Conservation (phyloP, 768 basidiomycete genomes). For the Suillus subalutaceus region DNA sequence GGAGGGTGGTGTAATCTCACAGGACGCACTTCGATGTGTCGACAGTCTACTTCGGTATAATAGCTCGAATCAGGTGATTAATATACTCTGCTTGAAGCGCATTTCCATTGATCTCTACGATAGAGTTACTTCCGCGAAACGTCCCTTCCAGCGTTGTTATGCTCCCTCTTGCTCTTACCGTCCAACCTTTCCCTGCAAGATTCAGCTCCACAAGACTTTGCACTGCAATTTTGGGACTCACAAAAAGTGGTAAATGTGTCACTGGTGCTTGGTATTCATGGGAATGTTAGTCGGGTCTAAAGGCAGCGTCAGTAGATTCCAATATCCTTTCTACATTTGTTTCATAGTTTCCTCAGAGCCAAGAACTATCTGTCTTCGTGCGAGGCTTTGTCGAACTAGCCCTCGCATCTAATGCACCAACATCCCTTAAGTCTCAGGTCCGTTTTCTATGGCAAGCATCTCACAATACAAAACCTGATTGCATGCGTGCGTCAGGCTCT, state of each 20-base stretch:
- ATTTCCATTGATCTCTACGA: conserved; percentile 19
- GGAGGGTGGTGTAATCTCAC: conserved; percentile 85
- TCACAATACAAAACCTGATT: conserved; percentile 19
- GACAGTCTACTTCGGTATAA: conserved; percentile 91
- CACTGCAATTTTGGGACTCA: conserved; percentile 94
- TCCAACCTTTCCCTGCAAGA: conserved; percentile 59
- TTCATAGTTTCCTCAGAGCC: conserved; percentile 40
- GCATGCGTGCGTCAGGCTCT: conserved; percentile 50
- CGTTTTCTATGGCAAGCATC: conserved; percentile 6
- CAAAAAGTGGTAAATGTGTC: conserved; percentile 84
- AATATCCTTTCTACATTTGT: conserved; percentile 11
- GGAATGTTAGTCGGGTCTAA: conserved; percentile 83
- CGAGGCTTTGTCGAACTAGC: conserved; percentile 87
- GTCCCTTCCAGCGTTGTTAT: conserved; percentile 65
- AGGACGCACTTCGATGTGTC: conserved; percentile 84
- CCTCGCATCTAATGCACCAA: conserved; percentile 93
- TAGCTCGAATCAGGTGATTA: conserved; percentile 84
- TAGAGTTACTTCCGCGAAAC: conserved; percentile 98
- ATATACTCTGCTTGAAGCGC: conserved; percentile 16
- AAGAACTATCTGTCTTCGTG: conserved; percentile 60
- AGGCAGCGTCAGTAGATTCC: conserved; percentile 54
- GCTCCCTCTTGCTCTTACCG: conserved; percentile 73
- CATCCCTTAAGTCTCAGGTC: conserved; percentile 85
- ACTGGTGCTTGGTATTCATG: conserved; percentile 80
- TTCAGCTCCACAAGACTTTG: conserved; percentile 82